Evolutionary conservation across 2,329 filamentous ascomycete species (phyloP).

Genomic region (Ophiocordyceps camponoti-saundersi): DNA sequence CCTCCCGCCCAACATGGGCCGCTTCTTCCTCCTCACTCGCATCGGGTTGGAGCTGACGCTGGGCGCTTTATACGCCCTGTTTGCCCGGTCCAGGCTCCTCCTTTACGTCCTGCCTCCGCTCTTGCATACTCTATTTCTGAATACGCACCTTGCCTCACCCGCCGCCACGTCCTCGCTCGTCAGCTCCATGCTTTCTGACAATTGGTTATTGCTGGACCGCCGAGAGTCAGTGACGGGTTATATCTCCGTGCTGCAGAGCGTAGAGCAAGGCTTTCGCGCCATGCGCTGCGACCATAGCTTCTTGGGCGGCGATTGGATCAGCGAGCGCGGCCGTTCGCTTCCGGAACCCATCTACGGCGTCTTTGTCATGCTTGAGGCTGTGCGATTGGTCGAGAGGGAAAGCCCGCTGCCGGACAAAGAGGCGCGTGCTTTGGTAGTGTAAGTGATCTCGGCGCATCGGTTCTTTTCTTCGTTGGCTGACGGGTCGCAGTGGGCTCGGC

Average conservation of each 20-base stretch:
- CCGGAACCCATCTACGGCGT: slow-evolving; percentile 86
- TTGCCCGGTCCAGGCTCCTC: slow-evolving; percentile 53
- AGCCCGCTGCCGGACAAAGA: slow-evolving; percentile 39
- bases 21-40: slow-evolving; percentile 47
- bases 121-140: slow-evolving; percentile 52
- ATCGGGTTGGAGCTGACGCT: slow-evolving; percentile 56
- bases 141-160: slow-evolving; percentile 53
- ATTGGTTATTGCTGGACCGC: slow-evolving; percentile 65
- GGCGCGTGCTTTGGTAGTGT: slow-evolving; percentile 75
- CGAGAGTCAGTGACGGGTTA: slow-evolving; percentile 83
- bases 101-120: slow-evolving; percentile 54
- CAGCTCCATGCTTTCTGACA: slow-evolving; percentile 40
- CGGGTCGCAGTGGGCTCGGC: slow-evolving; percentile 54
- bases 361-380: slow-evolving; percentile 90
- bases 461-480: background rate
- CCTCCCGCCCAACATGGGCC: slow-evolving; percentile 37
- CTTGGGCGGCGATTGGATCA: slow-evolving; percentile 79
- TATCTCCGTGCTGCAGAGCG: slow-evolving; percentile 72
- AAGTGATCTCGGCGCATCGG: slow-evolving; percentile 17
- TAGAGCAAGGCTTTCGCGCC: slow-evolving; percentile 53
- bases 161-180: slow-evolving; percentile 48
- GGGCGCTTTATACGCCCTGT: slow-evolving; percentile 43
- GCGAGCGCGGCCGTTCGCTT: slow-evolving; percentile 33
- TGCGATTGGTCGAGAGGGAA: slow-evolving; percentile 55
- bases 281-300: slow-evolving; percentile 91